Base-by-base conservation (phyloP, 2,329 filamentous ascomycete genomes). In the Claviceps monticola region DNA sequence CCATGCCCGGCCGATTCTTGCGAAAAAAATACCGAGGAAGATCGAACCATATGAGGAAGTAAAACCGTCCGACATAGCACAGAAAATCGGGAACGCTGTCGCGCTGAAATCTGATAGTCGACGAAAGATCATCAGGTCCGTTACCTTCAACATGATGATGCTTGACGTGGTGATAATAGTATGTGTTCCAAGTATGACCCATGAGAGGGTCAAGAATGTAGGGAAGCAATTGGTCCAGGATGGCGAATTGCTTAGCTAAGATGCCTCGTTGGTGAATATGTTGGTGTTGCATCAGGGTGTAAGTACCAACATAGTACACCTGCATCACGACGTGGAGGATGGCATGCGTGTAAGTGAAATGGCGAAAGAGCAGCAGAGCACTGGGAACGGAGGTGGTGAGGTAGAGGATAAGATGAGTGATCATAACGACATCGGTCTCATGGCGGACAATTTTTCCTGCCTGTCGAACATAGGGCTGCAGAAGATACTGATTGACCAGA, bases 151-250 rank as follows among this genome's bases (percentile, higher is more conserved):
- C 81, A 57, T 91, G 86, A 62, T 91, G 86, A 61, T 89, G 85
- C 71, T 91, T 91, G 62, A 90, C 84, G 60, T 91, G 86, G 62
- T 91, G 86, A 62, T 88, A 90, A 64, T 78, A 91, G 68, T 91
- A 91, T 2, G 82, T 83, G 67, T 91, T 88, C 84, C 85, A 89
- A 0, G 86, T 89, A 61, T 91, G 86, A 11, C 86, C 86, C 78
- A 88, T 84, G 52, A 91, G 67, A 0, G 86, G 86, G 58, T 89
- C 84, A 11, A 80, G 71, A 42, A 90, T 65, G 62, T 88, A 91
- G 0, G 86, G 86, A 58, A 89, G 90, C 1, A 74, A 50, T 5
- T 66, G 62, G 60, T 91, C 86, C 53, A 90, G 65, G 34, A 74
- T 60, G 37, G 68, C 67, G 51, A 75, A 78, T 7, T 68, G 63